Conservation (phyloP, 2,329 filamentous ascomycete genomes). For the Hymenoscyphus fructigenus region DNA sequence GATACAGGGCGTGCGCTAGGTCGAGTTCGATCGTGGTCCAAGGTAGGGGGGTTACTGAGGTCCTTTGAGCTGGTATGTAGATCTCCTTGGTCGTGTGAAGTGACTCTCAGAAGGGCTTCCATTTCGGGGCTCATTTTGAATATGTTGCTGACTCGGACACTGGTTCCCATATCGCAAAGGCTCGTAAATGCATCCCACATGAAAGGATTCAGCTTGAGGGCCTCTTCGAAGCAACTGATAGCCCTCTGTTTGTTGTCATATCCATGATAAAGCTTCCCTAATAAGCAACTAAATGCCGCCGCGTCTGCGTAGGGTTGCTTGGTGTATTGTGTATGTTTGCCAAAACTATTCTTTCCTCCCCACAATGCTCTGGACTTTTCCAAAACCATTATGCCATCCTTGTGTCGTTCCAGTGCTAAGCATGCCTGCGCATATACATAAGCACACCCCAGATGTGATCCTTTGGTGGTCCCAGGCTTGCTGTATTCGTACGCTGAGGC, state of each 20-base stretch:
- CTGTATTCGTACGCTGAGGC: conserved; percentile 84
- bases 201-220: conserved; percentile 87
- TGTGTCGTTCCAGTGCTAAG: conserved; percentile 72
- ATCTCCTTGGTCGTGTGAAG: conserved; percentile 25
- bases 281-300: conserved; percentile 75
- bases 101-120: conserved; percentile 46
- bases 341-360: conserved; percentile 73
- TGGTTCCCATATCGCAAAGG: conserved; percentile 83
- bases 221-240: conserved; percentile 81
- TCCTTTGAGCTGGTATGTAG: conserved; percentile 26
- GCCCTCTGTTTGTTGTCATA: conserved; percentile 82
- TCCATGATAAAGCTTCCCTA: conserved; percentile 83
- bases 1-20: conserved; percentile 25
- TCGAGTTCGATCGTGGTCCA: conserved; percentile 32
- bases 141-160: conserved; percentile 78
- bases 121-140: conserved; percentile 74
- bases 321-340: conserved; percentile 76
- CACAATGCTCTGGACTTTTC: conserved; percentile 80
- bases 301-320: conserved; percentile 78
- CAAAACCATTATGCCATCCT: conserved; percentile 78
- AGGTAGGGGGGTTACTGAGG: conserved; percentile 5
- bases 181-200: conserved; percentile 97
- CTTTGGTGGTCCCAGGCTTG: conserved; percentile 67
- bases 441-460: conserved; percentile 78
- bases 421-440: conserved; percentile 93